Percentiles rank a stretch among this genome's conserved stretches.
Evolutionary conservation across 2,329 filamentous ascomycete genomes (phyloP).

Genomic region (Beauveria sp.): DNA sequence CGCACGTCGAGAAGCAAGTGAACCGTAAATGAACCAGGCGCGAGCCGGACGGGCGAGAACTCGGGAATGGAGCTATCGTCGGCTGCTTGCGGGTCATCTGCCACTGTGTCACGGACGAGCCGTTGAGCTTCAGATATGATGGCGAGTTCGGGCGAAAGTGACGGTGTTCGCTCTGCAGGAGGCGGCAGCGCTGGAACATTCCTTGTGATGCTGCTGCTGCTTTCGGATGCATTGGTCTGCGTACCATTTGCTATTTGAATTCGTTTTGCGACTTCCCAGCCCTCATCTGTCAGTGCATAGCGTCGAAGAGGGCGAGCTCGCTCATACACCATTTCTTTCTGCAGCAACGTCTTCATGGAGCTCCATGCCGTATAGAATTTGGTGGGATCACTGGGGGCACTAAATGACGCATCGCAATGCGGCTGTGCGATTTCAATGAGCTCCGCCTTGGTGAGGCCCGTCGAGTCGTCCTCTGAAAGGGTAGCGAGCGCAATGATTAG

Average conservation of each 20-base stretch:
- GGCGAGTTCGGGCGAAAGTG: constrained; percentile 16
- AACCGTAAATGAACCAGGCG: constrained; percentile 61
- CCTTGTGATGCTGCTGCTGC: background rate
- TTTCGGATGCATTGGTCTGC: constrained; percentile 19
- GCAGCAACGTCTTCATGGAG: constrained; percentile 67
- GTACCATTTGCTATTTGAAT: constrained; percentile 48
- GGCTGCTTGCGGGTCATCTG: background rate
- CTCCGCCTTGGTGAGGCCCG: constrained; percentile 58
- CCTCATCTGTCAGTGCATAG: constrained; percentile 68
- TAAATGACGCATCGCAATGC: constrained; percentile 67
- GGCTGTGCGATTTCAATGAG: constrained; percentile 63
- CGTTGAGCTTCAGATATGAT: constrained; percentile 6
- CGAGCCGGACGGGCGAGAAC: constrained; percentile 53
- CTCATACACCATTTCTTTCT: constrained; percentile 68
- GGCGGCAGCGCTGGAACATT: constrained; percentile 5
- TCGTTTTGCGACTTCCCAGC: constrained; percentile 64
- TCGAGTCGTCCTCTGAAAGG: constrained; percentile 42
- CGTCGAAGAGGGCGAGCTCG: constrained; percentile 59
- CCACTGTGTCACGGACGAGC: constrained; percentile 1
- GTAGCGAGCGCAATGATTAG: constrained; percentile 60
- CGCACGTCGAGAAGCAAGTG: constrained; percentile 67
- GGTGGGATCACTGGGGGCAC: constrained; percentile 55
- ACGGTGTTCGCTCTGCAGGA: constrained; percentile 10
- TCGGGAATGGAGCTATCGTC: constrained; percentile 28
- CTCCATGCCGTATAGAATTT: constrained; percentile 76